Base-by-base conservation (phyloP, 768 basidiomycete species). In the Xerocomellus chrysenteron region DNA sequence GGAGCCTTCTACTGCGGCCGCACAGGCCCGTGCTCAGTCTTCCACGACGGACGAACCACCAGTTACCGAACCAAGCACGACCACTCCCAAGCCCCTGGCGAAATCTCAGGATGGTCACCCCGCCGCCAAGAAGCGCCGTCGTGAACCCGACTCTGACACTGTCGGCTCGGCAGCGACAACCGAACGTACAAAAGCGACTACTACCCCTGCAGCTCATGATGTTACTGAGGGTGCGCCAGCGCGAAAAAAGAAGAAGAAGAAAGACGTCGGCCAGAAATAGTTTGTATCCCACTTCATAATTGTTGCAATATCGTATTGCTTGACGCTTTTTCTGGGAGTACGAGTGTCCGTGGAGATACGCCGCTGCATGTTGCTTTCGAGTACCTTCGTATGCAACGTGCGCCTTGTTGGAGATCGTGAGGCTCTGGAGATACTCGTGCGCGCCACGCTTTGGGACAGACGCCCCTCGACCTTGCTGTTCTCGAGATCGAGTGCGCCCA, bases 191-290 rank as follows among this genome's bases (percentile, higher is more conserved):
- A 44, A 44, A 36, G 5, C 4, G 35, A 47, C 35, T 3, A 11
- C 21, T 5, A 32, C 19, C 10, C 28, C 41, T 2, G 16, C 17
- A 10, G 46, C 21, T 17, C 43, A 11, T 13, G 42, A 35, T 14
- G 37, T 5, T 6, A 24, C 28, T 5, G 53, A 55, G 3, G 36
- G 52, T 12, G 60, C 55, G 6, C 57, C 59, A 0, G 56, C 63
- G 1, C 63, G 61, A 16, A 71, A 69, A 30, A 68, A 58, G 55
- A 65, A 57, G 57, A 70, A 59, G 54, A 66, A 61, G 13, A 58
- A 61, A 19, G 63, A 55, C n/a, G 13, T 19, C 33, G 2, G 4
- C 4, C 50, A 32, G 42, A 65, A 50, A 33, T 65, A 58, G 45
- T 9, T 17, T 11, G 16, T 17, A 40, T 21, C 7, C 7, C 30